Evolutionary conservation across 352 stramenopile genomes (phyloP).

Genomic region (Phytophthora chlamydospora): DNA sequence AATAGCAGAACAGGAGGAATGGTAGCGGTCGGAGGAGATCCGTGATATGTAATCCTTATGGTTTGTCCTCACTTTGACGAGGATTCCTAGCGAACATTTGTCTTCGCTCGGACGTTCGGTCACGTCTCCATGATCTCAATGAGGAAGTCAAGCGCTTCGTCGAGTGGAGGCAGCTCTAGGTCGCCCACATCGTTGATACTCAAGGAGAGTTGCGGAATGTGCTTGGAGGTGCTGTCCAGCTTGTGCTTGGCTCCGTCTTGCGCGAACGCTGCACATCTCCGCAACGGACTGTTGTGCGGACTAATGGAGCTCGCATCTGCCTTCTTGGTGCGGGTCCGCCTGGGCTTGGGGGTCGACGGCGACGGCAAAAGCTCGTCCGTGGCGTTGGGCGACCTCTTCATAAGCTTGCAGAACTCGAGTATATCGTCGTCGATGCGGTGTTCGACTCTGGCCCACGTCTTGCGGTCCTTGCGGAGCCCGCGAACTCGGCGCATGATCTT

Average conservation of each 20-base stretch:
- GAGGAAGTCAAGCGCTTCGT: not conserved
- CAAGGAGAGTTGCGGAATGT: too few species aligned
- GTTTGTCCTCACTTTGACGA: not conserved
- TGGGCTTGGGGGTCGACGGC: not conserved
- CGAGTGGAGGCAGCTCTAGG: not conserved
- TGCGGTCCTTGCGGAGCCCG: conserved; percentile 62
- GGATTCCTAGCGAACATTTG: not conserved
- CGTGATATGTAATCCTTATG: not conserved
- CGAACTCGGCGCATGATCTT: conserved; percentile 67
- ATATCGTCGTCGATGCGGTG: conserved; percentile 68
- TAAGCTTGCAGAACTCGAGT: conserved; percentile 40
- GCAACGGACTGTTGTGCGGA: too few species aligned
- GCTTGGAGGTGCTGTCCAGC: not conserved
- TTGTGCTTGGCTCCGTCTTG: not conserved
- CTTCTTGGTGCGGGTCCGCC: not conserved
- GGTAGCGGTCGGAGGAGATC: not conserved
- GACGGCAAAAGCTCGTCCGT: too few species aligned
- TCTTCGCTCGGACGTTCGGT: not conserved
- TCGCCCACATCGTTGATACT: not conserved
- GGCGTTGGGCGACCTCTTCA: conserved; percentile 32
- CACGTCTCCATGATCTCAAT: conserved; percentile 2
- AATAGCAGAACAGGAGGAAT: not conserved
- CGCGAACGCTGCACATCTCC: conserved; percentile 1
- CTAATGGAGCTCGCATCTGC: too few species aligned
- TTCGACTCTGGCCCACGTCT: conserved; percentile 48